Evolutionary conservation across 164 flowering plant species (phyloP).

Genomic region (Berberis vulgaris): DNA sequence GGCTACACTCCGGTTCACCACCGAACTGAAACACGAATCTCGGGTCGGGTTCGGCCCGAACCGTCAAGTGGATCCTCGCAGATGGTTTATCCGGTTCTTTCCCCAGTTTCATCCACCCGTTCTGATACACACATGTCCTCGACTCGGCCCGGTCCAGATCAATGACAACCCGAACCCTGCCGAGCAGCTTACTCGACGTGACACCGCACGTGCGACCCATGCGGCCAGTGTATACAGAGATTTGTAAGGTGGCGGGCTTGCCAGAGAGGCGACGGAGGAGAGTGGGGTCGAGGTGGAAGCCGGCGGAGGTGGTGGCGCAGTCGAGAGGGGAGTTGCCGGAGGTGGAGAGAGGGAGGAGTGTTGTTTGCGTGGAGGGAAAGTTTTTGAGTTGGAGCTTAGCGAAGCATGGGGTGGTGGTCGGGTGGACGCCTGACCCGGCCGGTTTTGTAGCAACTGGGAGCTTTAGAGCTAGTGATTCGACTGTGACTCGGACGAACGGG

Average conservation of each 20-base stretch:
- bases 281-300: slow-evolving; percentile 60
- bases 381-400: slow-evolving; percentile 51
- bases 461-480: slow-evolving; percentile 72
- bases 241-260: slow-evolving; percentile 34
- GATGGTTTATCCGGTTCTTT: slow-evolving; percentile 30
- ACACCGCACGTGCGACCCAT: slow-evolving; percentile 61
- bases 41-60: slow-evolving; percentile 86
- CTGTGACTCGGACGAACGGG: slow-evolving; percentile 64
- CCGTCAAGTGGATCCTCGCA: slow-evolving; percentile 50
- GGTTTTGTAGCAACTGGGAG: slow-evolving; percentile 48
- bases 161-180: slow-evolving; percentile 38
- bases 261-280: slow-evolving; percentile 44
- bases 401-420: slow-evolving; percentile 65
- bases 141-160: slow-evolving; percentile 28
- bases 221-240: slow-evolving; percentile 58
- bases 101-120: slow-evolving; percentile 74
- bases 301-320: slow-evolving; percentile 25
- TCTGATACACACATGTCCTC: slow-evolving; percentile 41
- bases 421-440: slow-evolving; percentile 46
- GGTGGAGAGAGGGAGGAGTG: slow-evolving; percentile 54
- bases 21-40: slow-evolving; percentile 92
- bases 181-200: slow-evolving; percentile 45
- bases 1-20: slow-evolving; percentile 95
- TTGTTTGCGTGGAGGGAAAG: slow-evolving; percentile 53
- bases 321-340: slow-evolving; percentile 28